Base-by-base conservation (phyloP, 306 rosid genomes). In the Trifolium subterraneum region DNA sequence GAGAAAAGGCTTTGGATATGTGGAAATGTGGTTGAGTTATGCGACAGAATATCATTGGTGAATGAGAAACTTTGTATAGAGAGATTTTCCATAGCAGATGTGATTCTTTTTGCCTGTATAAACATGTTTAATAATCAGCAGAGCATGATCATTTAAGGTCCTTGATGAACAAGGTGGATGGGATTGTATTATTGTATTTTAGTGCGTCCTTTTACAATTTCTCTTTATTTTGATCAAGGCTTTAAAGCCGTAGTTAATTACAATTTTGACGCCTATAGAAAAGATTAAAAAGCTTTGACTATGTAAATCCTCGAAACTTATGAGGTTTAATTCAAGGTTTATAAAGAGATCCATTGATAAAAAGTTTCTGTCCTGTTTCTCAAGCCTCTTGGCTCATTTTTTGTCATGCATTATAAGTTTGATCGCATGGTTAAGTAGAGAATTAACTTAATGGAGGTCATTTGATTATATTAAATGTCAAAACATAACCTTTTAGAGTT, bases 351-450 rank as follows among this genome's bases (percentile, higher is more conserved):
- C 50, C n/a, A 44, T 44, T 44, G 16, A 44, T 2, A 48, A 61
- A 70, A 54, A 52, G 54, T 44, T 59, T n/a, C 7, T 58, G 50
- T 68, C 38, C 51, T 74, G 61, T 61, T 68, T 45, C 72, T 65
- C 65, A 60, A 60, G 79, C 45, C 36, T 66, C 14, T n/a, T n/a
- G n/a, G n/a, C n/a, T n/a, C n/a, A n/a, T n/a, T n/a, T 56, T 31
- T 39, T 27, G 77, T 66, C 22, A 1, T 38, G 39, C 48, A 52
- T 42, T 41, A 50, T 27, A 70, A 54, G 33, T 75, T 35, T 35
- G 39, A 35, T 35, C 39, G 4, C 36, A 38, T 56, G 64, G 45
- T 75, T 75, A 51, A 52, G 77, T 52, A 70, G 74, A 35, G 33
- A 29, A 29, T 2, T 1, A 29, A 29, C 33, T 29, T 2, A 29